phyloP scores from a whole-genome alignment of 305 asterid genomes.

The Solanum hybrid region DNA sequence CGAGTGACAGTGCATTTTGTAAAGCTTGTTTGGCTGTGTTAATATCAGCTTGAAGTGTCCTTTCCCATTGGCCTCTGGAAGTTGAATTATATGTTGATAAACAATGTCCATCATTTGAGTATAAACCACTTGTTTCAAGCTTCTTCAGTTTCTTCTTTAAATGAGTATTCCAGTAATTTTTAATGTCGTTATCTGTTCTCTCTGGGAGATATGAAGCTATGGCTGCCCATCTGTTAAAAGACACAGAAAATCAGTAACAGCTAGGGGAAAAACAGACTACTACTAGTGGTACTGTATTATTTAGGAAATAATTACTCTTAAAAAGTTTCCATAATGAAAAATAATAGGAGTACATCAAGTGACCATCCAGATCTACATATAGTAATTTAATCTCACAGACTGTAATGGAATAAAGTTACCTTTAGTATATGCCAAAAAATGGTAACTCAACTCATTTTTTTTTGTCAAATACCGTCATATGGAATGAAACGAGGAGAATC shows the following conservation, averaged over 20 bases:
- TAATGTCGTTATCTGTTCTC: conserved; percentile 83
- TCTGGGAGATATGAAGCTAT: conserved; percentile 82
- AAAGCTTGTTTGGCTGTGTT: conserved; percentile 84
- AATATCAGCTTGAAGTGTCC: conserved; percentile 63
- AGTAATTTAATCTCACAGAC: neutral
- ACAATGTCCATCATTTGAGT: conserved; percentile 2
- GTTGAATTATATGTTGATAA: conserved; percentile 25
- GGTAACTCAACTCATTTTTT: neutral
- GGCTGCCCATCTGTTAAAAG: conserved; percentile 69
- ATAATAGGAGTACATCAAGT: neutral
- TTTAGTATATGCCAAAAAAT: neutral
- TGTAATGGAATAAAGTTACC: neutral
- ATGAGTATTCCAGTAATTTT: conserved; percentile 82
- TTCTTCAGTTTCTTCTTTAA: conserved; percentile 57
- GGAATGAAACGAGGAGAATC: neutral
- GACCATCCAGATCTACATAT: neutral
- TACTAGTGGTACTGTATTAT: neutral
- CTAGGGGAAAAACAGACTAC: neutral
- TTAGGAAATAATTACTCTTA: neutral
- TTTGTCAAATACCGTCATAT: neutral
- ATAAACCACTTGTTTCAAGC: conserved; percentile 18
- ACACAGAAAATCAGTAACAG: neutral
- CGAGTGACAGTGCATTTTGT: conserved; percentile 52
- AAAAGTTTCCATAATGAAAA: neutral
- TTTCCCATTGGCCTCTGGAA: conserved; percentile 81